Evolutionary conservation across 1,284 basidiomycete genomes (phyloP).

Genomic region (Pterula multifida): DNA sequence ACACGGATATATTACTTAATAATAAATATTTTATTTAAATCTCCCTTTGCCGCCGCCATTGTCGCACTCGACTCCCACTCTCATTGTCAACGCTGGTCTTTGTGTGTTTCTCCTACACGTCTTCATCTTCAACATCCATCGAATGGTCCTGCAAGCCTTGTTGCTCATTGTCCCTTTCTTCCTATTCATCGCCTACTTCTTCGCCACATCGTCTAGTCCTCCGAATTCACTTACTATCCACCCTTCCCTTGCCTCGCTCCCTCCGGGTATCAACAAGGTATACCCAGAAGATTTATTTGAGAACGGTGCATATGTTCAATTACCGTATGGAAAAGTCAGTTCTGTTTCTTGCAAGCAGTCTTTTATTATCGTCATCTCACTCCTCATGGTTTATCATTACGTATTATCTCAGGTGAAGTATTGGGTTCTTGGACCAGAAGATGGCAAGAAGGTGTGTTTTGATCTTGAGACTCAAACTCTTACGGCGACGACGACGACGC

Average conservation of each 20-base stretch:
- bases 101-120: too few species aligned
- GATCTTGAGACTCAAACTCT: constrained; percentile 25
- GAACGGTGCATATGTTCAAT: constrained; percentile 49
- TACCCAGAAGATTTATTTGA: constrained; percentile 59
- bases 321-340: constrained; percentile 49
- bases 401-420: constrained; percentile 42
- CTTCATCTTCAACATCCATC: neutral
- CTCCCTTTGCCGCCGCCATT: too few species aligned
- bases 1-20: too few species aligned
- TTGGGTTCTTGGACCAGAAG: constrained; percentile 60
- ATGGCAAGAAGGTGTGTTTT: constrained; percentile 57
- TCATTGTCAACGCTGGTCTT: too few species aligned
- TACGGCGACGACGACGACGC: constrained; percentile 1
- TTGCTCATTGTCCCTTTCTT: constrained; percentile 48
- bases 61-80: too few species aligned
- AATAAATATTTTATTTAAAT: too few species aligned
- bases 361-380: constrained; percentile 1
- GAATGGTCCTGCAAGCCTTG: constrained; percentile 12
- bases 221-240: constrained; percentile 33
- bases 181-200: constrained; percentile 43
- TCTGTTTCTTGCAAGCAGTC: neutral
- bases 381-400: constrained; percentile 9
- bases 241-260: constrained; percentile 46
- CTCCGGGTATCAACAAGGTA: constrained; percentile 45
- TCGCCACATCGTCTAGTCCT: constrained; percentile 45